These are phyloP conservation scores for Diaporthe citri DNA, from an alignment of 2,329 filamentous ascomycete species.

Conservation along the genomic window DNA sequence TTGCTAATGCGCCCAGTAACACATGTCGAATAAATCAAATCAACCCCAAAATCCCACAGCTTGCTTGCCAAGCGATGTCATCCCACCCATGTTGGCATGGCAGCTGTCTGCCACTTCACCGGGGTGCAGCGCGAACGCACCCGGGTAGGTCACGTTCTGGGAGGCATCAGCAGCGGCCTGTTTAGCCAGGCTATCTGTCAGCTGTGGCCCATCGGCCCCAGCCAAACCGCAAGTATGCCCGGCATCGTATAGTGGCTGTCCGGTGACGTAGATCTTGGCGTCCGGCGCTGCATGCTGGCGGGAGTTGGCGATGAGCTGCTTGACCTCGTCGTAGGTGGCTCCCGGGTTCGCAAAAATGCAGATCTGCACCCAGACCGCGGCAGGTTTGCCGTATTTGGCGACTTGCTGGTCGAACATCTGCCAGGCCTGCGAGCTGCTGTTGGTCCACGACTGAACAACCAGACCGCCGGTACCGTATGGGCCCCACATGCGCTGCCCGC, in stretches of 20 bases:
- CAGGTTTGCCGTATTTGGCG: slow-evolving; percentile 44
- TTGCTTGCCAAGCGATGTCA: background rate
- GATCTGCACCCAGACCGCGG: slow-evolving; percentile 47
- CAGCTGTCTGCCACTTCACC: background rate
- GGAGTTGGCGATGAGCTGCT: slow-evolving; percentile 47
- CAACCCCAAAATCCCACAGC: background rate
- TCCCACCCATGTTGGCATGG: slow-evolving; percentile 3
- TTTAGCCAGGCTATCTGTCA: background rate
- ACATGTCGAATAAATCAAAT: background rate
- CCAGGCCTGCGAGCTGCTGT: slow-evolving; percentile 45
- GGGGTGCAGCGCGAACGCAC: background rate
- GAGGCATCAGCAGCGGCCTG: background rate
- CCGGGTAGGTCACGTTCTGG: background rate
- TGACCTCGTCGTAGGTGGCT: slow-evolving; percentile 48
- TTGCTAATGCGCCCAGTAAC: background rate
- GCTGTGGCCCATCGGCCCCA: slow-evolving; percentile 37
- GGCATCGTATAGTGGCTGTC: slow-evolving; percentile 48
- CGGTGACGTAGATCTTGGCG: slow-evolving; percentile 47
- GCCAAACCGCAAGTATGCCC: slow-evolving; percentile 44
- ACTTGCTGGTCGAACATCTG: slow-evolving; percentile 45
- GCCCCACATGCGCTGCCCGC: slow-evolving; percentile 47
- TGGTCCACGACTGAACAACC: slow-evolving; percentile 49
- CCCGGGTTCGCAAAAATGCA: slow-evolving; percentile 48
- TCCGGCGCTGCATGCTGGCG: slow-evolving; percentile 45
- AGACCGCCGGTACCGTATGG: slow-evolving; percentile 47